These are phyloP conservation scores for Candida odintsovae DNA, from an alignment of 805 yeast species.

Conservation along the genomic window DNA sequence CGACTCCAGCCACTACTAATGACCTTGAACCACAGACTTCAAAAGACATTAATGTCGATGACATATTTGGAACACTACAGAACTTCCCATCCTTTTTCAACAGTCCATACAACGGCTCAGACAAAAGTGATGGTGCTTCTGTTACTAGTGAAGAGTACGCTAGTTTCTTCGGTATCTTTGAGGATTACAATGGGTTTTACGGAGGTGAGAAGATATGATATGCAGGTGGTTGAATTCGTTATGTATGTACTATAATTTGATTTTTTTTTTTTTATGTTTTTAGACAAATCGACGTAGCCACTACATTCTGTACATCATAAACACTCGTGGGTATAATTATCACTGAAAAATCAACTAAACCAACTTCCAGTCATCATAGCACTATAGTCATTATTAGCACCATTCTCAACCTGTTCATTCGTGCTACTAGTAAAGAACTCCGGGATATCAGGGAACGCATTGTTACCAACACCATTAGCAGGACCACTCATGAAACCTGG, in stretches of 20 bases:
- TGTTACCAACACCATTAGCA: background rate
- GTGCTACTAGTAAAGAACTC: background rate
- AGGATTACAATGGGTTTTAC: constrained; percentile 12
- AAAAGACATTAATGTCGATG: constrained; percentile 1
- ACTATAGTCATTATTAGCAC: constrained; percentile 9
- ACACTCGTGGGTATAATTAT: background rate
- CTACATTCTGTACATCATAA: background rate
- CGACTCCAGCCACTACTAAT: background rate
- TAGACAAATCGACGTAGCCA: no score
- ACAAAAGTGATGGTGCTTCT: background rate
- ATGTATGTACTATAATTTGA: no score
- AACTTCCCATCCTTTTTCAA: background rate
- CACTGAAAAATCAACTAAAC: constrained; percentile 10
- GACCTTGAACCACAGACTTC: background rate
- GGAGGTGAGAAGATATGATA: background rate
- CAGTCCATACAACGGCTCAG: background rate
- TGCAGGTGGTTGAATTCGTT: background rate
- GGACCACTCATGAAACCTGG: background rate
- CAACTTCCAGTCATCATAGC: constrained; percentile 19
- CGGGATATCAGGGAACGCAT: background rate
- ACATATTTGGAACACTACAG: constrained; percentile 3
- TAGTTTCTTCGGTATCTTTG: constrained; percentile 20
- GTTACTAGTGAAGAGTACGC: constrained; percentile 21
- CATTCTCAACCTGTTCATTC: background rate
- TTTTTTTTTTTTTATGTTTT: no score